These are phyloP conservation scores for Rubus parviflorus DNA, from an alignment of 306 rosid species.

Conservation along the genomic window DNA sequence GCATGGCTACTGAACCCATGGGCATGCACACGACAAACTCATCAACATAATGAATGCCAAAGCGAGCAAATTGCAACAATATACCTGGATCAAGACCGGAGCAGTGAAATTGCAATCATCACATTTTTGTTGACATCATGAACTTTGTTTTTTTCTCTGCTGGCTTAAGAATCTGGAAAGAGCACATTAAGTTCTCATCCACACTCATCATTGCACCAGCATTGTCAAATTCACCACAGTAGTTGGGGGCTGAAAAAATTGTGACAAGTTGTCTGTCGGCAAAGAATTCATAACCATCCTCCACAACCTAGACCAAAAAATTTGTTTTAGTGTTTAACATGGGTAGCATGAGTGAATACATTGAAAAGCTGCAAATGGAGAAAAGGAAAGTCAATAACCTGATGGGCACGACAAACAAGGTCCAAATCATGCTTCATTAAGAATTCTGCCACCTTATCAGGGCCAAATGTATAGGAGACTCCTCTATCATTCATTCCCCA, in stretches of 20 bases:
- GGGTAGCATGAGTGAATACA: conserved; percentile 11
- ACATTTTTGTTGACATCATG: conserved; percentile 52
- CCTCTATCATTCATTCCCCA: conserved; percentile 99
- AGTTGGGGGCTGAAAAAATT: conserved; percentile 85
- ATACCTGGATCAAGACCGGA: conserved; percentile 47
- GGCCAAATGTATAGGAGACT: conserved; percentile 89
- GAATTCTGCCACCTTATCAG: conserved; percentile 86
- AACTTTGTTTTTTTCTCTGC: conserved; percentile 71
- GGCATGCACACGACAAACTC: conserved; percentile 12
- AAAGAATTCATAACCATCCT: conserved; percentile 93
- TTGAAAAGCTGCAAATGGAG: not conserved
- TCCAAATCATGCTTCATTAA: conserved; percentile 78
- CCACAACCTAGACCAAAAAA: conserved; percentile 64
- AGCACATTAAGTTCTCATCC: conserved; percentile 85
- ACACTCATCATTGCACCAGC: conserved; percentile 97
- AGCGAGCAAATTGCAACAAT: conserved; percentile 19
- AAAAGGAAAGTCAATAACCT: conserved; percentile 43
- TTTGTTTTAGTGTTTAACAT: conserved; percentile 30
- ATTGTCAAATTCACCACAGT: conserved; percentile 92
- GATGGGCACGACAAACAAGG: conserved; percentile 92
- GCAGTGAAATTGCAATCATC: conserved; percentile 35
- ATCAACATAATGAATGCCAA: not conserved
- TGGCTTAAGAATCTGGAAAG: conserved; percentile 92
- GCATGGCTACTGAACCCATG: not conserved
- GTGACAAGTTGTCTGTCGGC: conserved; percentile 89